These are phyloP conservation scores for Kuraishia capsulata DNA, from an alignment of 805 yeast genomes.

Conservation along the genomic window DNA sequence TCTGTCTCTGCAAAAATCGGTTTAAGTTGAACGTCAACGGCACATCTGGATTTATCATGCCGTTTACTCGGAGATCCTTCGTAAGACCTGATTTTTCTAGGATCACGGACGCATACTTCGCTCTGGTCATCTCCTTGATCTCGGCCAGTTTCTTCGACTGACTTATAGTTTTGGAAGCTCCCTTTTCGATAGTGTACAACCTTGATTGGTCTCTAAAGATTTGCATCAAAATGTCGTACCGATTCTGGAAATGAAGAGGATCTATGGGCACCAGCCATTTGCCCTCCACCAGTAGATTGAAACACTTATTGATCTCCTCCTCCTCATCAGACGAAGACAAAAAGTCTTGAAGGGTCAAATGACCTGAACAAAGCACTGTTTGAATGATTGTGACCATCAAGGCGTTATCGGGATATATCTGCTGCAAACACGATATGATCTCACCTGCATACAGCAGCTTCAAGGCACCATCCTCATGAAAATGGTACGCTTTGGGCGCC, in stretches of 20 bases:
- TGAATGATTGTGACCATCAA: constrained; percentile 52
- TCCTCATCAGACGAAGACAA: constrained; percentile 9
- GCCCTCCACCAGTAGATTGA: constrained; percentile 36
- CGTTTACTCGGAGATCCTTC: neutral
- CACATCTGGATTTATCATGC: constrained; percentile 32
- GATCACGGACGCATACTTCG: constrained; percentile 24
- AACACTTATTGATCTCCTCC: constrained; percentile 24
- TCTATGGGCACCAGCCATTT: constrained; percentile 43
- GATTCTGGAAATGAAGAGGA: constrained; percentile 18
- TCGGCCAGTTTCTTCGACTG: constrained; percentile 50
- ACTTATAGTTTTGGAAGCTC: constrained; percentile 24
- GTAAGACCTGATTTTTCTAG: constrained; percentile 6
- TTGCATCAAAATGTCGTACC: constrained; percentile 20
- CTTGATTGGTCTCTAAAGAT: constrained; percentile 29
- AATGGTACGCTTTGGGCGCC: constrained; percentile 32
- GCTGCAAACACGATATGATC: constrained; percentile 45
- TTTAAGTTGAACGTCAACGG: constrained; percentile 55
- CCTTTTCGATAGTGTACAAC: constrained; percentile 17
- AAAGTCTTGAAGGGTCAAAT: constrained; percentile 48
- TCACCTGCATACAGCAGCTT: constrained; percentile 70
- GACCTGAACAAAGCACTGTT: constrained; percentile 63
- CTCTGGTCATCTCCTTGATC: constrained; percentile 49
- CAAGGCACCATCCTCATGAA: constrained; percentile 56
- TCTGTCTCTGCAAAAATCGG: constrained; percentile 56
- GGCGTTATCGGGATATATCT: constrained; percentile 28